A percentile compares a stretch with the other conserved stretches of the same genome.
These are phyloP conservation scores for Balansia obtecta DNA, from an alignment of 2,329 filamentous ascomycete genomes.

Conservation along the genomic window DNA sequence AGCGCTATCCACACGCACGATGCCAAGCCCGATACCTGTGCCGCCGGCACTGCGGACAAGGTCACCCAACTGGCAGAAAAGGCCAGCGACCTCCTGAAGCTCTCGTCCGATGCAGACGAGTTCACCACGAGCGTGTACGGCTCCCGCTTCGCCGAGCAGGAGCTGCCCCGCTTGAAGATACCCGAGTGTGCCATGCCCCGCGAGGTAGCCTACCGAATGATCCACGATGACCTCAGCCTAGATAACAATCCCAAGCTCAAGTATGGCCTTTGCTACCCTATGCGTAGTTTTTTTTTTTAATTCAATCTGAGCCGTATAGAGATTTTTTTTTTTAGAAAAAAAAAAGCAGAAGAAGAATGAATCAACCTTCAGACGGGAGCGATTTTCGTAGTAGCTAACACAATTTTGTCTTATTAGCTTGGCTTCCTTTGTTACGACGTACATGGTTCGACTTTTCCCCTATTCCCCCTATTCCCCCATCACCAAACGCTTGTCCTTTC, in stretches of 20 bases:
- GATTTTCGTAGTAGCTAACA: not conserved
- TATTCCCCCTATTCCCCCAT: constrained; percentile 61
- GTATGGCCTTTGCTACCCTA: constrained; percentile 27
- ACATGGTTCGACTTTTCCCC: constrained; percentile 51
- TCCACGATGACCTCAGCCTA: constrained; percentile 84
- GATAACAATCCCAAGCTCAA: constrained; percentile 86
- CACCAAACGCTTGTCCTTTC: no score
- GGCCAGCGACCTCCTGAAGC: constrained; percentile 25
- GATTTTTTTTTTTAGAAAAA: not conserved
- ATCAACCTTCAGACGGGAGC: not conserved
- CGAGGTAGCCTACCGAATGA: constrained; percentile 91
- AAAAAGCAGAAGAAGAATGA: no score
- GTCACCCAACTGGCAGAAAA: constrained; percentile 24
- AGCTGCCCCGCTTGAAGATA: constrained; percentile 76
- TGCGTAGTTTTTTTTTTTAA: not conserved
- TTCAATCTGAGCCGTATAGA: no score
- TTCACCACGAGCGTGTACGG: constrained; percentile 80
- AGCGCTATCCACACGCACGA: constrained; percentile 22
- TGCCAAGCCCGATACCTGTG: not conserved
- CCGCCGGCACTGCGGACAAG: constrained; percentile 1
- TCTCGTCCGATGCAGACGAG: constrained; percentile 39
- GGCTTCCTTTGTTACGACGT: constrained; percentile 89
- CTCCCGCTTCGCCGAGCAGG: constrained; percentile 66
- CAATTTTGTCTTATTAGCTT: constrained; percentile 62
- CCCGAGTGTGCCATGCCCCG: constrained; percentile 82